Evolutionary conservation across 2,329 filamentous ascomycete species (phyloP).

Genomic region (Chrysoporthe austroafricana): DNA sequence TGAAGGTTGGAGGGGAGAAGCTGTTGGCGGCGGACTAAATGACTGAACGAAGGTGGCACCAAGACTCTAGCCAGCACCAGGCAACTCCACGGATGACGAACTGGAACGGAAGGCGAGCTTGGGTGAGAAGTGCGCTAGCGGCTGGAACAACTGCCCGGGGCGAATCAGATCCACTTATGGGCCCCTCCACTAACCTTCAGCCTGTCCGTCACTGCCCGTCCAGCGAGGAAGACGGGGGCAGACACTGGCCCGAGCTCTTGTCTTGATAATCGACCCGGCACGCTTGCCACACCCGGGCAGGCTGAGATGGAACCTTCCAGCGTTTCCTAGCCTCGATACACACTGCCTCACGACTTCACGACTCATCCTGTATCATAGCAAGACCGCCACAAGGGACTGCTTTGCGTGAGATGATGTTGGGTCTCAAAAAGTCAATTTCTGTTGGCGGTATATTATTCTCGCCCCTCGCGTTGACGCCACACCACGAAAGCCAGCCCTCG

Average conservation of each 20-base stretch:
- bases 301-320: conserved; percentile 9
- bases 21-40: conserved; percentile 14
- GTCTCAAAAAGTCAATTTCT: not conserved
- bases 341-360: too few species aligned
- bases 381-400: too few species aligned
- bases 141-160: conserved; percentile 23
- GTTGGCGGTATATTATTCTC: not conserved
- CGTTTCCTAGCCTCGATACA: not conserved
- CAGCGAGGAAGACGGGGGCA: conserved; percentile 4
- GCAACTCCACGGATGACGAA: conserved; percentile 28
- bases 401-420: too few species aligned
- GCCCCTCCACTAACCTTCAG: not conserved
- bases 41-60: conserved; percentile 13
- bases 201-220: conserved; percentile 19
- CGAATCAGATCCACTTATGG: conserved; percentile 23
- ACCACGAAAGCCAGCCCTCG: too few species aligned
- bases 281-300: not conserved
- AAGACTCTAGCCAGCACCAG: conserved; percentile 19
- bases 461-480: not conserved
- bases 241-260: too few species aligned
- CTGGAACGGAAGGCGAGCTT: conserved; percentile 18
- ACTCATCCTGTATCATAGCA: not conserved
- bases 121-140: conserved; percentile 12
- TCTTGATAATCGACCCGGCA: conserved; percentile 12
- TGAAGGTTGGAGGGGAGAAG: conserved; percentile 5